A percentile compares a stretch with the other conserved stretches of the same genome.
phyloP scores from a whole-genome alignment of 202 grass and related monocot species.

The Panicum virgatum region DNA sequence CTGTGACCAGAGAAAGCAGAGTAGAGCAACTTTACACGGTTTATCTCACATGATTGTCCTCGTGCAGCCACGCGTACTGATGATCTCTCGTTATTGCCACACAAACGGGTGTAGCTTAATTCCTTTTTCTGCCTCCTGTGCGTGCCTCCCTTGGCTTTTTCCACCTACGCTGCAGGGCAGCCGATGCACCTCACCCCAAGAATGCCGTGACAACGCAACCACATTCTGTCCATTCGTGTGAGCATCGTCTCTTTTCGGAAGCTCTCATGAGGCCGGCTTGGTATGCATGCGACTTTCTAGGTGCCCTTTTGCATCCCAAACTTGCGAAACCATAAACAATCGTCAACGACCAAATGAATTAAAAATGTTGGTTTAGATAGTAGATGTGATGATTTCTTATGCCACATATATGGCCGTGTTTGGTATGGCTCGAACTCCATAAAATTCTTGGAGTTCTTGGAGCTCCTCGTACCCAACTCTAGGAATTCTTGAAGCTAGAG shows the following conservation, averaged over 20 bases:
- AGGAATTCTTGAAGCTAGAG: no score
- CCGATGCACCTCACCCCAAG: constrained; percentile 27
- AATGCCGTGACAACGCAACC: constrained; percentile 61
- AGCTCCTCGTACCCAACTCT: no score
- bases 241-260: constrained; percentile 31
- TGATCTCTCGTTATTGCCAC: constrained; percentile 36
- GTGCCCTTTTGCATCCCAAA: not conserved
- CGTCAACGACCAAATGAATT: constrained; percentile 37
- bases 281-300: not conserved
- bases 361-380: constrained; percentile 3
- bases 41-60: constrained; percentile 37
- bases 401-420: no score
- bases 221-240: constrained; percentile 55
- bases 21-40: constrained; percentile 39
- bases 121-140: constrained; percentile 25
- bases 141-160: constrained; percentile 20
- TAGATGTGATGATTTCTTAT: not conserved
- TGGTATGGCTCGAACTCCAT: no score
- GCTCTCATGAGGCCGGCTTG: constrained; percentile 23
- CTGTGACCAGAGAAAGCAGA: not conserved
- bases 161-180: constrained; percentile 11
- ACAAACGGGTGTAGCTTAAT: constrained; percentile 45
- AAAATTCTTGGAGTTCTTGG: no score
- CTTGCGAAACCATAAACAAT: constrained; percentile 33
- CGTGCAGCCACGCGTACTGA: constrained; percentile 25